A percentile compares a stretch with the other conserved stretches of the same genome.
Evolutionary conservation across 2,329 filamentous ascomycete species (phyloP).

Genomic region (Ophiostoma australiae): DNA sequence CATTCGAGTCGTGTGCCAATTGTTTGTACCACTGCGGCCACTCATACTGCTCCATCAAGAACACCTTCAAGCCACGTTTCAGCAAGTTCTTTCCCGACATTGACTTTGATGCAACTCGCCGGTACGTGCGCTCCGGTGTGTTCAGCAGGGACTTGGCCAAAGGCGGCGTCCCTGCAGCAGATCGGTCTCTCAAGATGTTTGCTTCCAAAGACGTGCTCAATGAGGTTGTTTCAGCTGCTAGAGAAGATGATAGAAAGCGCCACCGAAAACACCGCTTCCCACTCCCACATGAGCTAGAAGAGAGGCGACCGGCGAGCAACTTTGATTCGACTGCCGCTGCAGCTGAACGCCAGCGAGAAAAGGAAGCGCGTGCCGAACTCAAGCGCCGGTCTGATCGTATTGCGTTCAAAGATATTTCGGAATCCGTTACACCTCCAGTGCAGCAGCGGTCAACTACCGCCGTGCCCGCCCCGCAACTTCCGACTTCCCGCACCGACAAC

Average conservation of each 20-base stretch:
- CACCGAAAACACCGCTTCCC: neutral
- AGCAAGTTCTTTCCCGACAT: conserved; percentile 22
- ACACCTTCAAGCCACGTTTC: conserved; percentile 21
- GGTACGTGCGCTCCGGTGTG: conserved; percentile 11
- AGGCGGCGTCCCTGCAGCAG: neutral
- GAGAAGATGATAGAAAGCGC: neutral
- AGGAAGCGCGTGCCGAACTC: neutral
- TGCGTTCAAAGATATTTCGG: conserved; percentile 17
- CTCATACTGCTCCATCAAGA: conserved; percentile 28
- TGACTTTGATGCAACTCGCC: conserved; percentile 12
- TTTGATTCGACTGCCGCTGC: neutral
- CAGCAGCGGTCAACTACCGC: neutral
- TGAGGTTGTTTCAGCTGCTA: neutral
- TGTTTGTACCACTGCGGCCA: conserved; percentile 32
- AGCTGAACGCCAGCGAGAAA: neutral
- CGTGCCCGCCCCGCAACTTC: neutral
- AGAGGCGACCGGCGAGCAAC: neutral
- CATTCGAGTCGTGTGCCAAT: conserved; percentile 31
- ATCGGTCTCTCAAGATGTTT: neutral
- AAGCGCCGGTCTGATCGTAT: conserved; percentile 25
- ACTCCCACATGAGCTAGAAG: neutral
- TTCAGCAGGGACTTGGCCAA: neutral
- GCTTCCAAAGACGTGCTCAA: neutral
- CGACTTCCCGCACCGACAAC: neutral
- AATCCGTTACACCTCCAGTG: neutral